Evolutionary conservation across 768 basidiomycete species (phyloP).

Genomic region (Mycena leptocephala): DNA sequence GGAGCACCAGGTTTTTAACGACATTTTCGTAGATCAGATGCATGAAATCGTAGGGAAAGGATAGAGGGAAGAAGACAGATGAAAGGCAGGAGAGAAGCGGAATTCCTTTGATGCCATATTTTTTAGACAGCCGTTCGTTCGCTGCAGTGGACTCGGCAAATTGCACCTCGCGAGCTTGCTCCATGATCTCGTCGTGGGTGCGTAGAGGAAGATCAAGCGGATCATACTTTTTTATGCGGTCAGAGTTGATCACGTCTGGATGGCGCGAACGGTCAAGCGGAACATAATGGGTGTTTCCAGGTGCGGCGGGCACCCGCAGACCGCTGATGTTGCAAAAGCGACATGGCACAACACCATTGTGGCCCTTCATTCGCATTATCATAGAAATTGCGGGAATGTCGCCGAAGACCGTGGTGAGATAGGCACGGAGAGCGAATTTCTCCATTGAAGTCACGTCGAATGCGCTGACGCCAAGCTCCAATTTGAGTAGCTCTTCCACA

Average conservation of each 20-base stretch:
- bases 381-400: conserved; percentile 48
- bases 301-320: too few species aligned
- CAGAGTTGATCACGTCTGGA: neutral
- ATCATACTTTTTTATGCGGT: conserved; percentile 33
- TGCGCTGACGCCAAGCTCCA: conserved; percentile 54
- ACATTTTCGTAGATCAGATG: conserved; percentile 57
- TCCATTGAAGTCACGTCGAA: conserved; percentile 40
- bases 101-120: conserved; percentile 54
- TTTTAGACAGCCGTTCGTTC: conserved; percentile 35
- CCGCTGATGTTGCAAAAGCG: too few species aligned
- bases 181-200: conserved; percentile 30
- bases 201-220: conserved; percentile 36
- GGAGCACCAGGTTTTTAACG: conserved; percentile 46
- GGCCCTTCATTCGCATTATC: conserved; percentile 53
- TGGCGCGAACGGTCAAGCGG: neutral
- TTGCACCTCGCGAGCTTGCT: conserved; percentile 38
- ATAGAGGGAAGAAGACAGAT: neutral
- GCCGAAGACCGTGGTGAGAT: conserved; percentile 46
- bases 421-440: conserved; percentile 46
- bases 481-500: conserved; percentile 53
- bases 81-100: conserved; percentile 50
- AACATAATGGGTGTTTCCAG: neutral
- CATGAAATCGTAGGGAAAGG: conserved; percentile 52
- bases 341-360: too few species aligned
- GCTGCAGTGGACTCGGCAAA: conserved; percentile 30